Base-by-base conservation (phyloP, 1,284 basidiomycete species). In the Papiliotrema terrestris region DNA sequence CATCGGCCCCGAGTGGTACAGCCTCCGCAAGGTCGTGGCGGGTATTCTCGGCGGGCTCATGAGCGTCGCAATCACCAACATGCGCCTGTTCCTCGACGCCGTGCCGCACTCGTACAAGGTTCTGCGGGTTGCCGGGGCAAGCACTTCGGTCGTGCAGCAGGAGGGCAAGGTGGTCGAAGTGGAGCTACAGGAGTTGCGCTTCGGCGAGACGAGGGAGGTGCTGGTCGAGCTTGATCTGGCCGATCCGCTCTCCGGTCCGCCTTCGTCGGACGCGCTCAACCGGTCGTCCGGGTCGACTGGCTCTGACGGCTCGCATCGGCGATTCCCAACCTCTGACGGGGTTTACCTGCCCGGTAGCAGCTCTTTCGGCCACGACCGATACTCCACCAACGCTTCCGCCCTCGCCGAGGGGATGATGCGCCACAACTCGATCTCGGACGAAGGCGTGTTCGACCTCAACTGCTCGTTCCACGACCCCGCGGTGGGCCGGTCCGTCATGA, bases 31-130 rank as follows among this genome's bases (percentile, higher is more conserved):
- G 65, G 87, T 90, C 58, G 80, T 97, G 25, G 90, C 91, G 2
- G 94, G 93, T 8, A 91, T 91, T 68, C 81, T 97, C 9, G 93
- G 93, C 9, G 93, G 92, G 3, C 87, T 96, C 84, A 89, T 95
- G 85, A 89, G 87, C 41, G 90, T 96, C 58, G 92, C 89, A 0
- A 77, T 93, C 49, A 81, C 88, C 55, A 87, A 88, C 74, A 89
- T 95, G 85, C 92, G 91, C 77, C 80, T 97, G 35, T 91, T 95
- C 74, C 84, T 97, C 26, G 57, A 70, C 11, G 67, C 67, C 25
- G 60, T 65, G 80, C 84, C 48, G 80, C 85, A 73, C 82, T 88
- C 72, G 38, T 95, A 96, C 83, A 84, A 86, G 60, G 89, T 96
- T 56, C 84, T 88, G 62, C 96, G 94, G 75, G 88, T 96, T 37